Evolutionary conservation across 1,284 basidiomycete species (phyloP).

Genomic region (Xerocomus amazonicus): DNA sequence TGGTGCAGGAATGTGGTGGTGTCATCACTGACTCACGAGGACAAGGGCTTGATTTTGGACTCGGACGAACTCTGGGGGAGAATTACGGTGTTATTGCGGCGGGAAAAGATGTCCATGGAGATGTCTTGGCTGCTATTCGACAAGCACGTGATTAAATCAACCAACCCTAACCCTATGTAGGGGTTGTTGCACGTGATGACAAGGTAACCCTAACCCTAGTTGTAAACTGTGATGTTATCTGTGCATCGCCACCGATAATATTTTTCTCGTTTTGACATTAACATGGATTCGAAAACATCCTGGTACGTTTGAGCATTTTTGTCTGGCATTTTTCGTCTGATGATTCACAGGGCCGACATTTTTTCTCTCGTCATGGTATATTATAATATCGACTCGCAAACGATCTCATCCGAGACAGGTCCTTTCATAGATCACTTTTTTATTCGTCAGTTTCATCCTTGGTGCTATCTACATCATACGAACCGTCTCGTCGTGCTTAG

Average conservation of each 20-base stretch:
- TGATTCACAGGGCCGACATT: conserved; percentile 36
- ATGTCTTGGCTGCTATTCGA: conserved; percentile 75
- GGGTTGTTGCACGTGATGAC: no score
- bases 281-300: background rate
- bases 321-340: background rate
- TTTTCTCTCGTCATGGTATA: conserved; percentile 39
- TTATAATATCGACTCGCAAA: conserved; percentile 5
- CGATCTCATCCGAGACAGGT: background rate
- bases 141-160: conserved; percentile 45
- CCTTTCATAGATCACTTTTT: conserved; percentile 38
- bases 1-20: conserved; percentile 90
- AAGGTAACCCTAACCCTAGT: no score
- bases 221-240: no score
- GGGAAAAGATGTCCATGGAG: conserved; percentile 61
- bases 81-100: conserved; percentile 89
- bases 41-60: conserved; percentile 77
- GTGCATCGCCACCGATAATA: conserved; percentile 1
- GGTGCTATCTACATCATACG: conserved; percentile 36
- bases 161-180: no score
- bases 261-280: no score
- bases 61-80: conserved; percentile 80
- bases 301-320: conserved; percentile 14
- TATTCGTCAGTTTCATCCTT: conserved; percentile 44
- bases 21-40: conserved; percentile 83
- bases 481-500: conserved; percentile 38